A percentile compares a stretch with the other conserved stretches of the same genome.
These are phyloP conservation scores for Solanum bukasovii DNA, from an alignment of 257 asterid species.

Conservation along the genomic window DNA sequence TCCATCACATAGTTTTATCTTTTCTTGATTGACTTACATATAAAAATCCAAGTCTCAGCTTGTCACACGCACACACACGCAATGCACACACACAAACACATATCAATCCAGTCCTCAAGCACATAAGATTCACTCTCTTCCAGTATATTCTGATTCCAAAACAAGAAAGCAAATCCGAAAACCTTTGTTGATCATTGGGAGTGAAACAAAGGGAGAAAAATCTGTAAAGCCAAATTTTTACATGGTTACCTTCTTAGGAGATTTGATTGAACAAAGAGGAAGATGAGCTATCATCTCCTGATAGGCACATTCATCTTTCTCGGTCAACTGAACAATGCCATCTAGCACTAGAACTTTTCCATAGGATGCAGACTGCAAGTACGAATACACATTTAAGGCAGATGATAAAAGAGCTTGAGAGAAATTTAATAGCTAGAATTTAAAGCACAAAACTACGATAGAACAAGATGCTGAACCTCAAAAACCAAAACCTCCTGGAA, in stretches of 20 bases:
- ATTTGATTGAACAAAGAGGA: constrained; percentile 86
- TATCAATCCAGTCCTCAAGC: background rate
- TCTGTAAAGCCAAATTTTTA: background rate
- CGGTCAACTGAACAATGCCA: constrained; percentile 96
- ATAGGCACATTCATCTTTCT: constrained; percentile 96
- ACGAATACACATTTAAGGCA: background rate
- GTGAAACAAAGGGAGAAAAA: background rate
- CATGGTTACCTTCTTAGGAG: constrained; percentile 61
- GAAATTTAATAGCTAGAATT: background rate
- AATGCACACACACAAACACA: background rate
- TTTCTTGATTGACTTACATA: background rate
- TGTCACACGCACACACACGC: background rate
- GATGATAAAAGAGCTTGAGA: background rate
- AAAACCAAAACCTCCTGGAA: constrained; percentile 94
- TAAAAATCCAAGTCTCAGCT: background rate
- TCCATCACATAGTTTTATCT: background rate
- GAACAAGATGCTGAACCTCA: constrained; percentile 48
- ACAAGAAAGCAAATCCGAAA: background rate
- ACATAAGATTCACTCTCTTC: background rate
- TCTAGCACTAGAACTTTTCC: constrained; percentile 94
- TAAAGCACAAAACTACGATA: background rate
- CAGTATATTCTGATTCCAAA: background rate
- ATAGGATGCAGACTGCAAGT: constrained; percentile 59
- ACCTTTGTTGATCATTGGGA: background rate
- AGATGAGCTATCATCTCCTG: constrained; percentile 98